Evolutionary conservation across 2,329 filamentous ascomycete genomes (phyloP), one percentile per base, ranked within the genome.

Genomic region (Cytospora leucostoma): DNA sequence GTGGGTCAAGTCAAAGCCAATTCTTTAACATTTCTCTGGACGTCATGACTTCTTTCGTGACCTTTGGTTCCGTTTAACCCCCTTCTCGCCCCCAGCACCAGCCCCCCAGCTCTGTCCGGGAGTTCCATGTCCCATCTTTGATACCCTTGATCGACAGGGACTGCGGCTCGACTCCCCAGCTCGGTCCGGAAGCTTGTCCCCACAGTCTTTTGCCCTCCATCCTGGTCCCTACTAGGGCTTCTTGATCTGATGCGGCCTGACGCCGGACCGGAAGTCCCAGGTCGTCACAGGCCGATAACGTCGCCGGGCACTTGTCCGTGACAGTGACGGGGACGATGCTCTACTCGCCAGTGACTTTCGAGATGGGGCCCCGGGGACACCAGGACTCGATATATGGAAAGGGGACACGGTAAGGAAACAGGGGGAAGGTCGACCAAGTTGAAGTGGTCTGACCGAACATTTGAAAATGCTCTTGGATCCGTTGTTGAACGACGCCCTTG

Each of bases 401-500:
- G 17, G 11, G 32, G 40, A 27, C 67, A 65, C 21, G 8, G n/a
- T 65, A 65, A 68, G 68, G 69, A 66, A 67, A 71, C 73, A 75
- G 74, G 72, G 74, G 75, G 75, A 76, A 71, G 71, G 76, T 78
- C 77, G 72, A 77, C 82, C 84, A 87, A 81, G 87, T 90, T 90
- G 86, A 90, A 84, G 79, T 86, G 81, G 81, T 79, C 78, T 80
- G 79, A 80, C 49, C 58, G 53, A 66, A 57, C 63, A 62, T 61
- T 56, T 72, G 61, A 60, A 76, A 84, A 79, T 80, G 82, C 82
- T 82, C 84, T 85, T 88, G 85, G 85, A 85, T 86, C 85, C 85
- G 77, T 80, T 84, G 88, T 91, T 91, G 88, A 91, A 88, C 86
- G 84, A 84, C 88, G 79, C 40, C 57, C 79, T 83, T 88, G 86